Evolutionary conservation across 2,329 filamentous ascomycete species (phyloP), one percentile per base, ranked within the genome.

Genomic region (Penicillium occitanis): DNA sequence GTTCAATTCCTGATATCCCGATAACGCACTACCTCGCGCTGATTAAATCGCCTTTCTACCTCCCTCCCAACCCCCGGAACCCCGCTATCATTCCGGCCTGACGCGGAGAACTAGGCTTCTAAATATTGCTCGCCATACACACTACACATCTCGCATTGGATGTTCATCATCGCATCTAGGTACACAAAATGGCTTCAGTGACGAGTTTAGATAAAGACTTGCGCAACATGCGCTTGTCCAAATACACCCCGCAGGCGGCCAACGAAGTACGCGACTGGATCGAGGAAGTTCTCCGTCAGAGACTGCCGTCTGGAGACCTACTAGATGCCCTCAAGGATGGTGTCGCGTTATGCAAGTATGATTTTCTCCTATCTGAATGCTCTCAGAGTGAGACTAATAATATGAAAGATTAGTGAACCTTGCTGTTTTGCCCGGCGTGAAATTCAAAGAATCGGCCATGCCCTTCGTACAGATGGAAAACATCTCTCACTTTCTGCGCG

Each of bases 401-500:
- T 44, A 6, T n/a, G 33, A 73, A 70, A 95, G 92, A 74, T 88
- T 98, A 62, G 87, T 92, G 73, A 98, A 97, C 75, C 84, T 94
- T 65, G 79, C 90, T 44, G 91, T 91, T 30, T 87, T 89, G 17
- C 91, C 91, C 0, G 90, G 90, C 37, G 87, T 97, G 80, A 92
- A 90, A 77, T 98, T 91, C 86, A 98, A 98, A 81, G 85, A 90
- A 75, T 97, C 93, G 0, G 81, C 88, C 48, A 98, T 98, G 94
- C 95, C 95, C 0, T 99, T 99, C 76, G 94, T 98, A 48, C 95
- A 99, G 79, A 98, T 98, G 93, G 95, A 99, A 79, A 99, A 99
- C 77, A 97, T 99, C 75, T 96, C 93, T 4, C 92, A 96, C 75
- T 99, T 97, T 80, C 87, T 99, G 63, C 88, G 87, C 74, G 93